Evolutionary conservation across 2,329 filamentous ascomycete species (phyloP), one percentile per base, ranked within the genome.

Genomic region (Ceratocystis cacaofunesta): DNA sequence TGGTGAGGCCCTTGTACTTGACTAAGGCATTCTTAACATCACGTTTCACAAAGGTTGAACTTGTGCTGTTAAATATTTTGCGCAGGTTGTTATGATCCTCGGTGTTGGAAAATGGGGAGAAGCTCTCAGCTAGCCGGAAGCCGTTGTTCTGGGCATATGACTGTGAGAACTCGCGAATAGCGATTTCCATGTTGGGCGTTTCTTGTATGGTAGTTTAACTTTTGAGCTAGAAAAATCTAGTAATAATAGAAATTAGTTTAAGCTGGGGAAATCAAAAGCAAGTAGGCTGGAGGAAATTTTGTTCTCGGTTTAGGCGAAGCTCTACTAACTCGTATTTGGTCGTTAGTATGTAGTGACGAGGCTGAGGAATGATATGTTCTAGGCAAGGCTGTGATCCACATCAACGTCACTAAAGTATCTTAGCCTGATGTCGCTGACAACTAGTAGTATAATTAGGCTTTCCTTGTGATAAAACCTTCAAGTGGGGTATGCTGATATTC

Each of bases 1-100:
- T 80, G 36, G 78, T 75, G 36, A 79, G 77, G 66, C 78, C 79
- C 30, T 80, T 80, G 70, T 80, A 84, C 69, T 86, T 84, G 66
- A 79, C 77, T 67, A 92, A 83, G 66, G 94, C 80, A 71, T 88
- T 85, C 66, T 86, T 85, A 64, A 96, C 79, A 70, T 94, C 88
- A 44, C 80, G 79, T 69, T 85, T 84, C 62, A 86, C 78, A 70
- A 83, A 84, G 69, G 84, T 80, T 60, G 80, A 75, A 72, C 88
- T 90, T 58, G 88, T 87, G 70, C 84, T 85, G 70, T 85, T 83
- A 76, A 85, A 86, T 70, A 96, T 87, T 52, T 81, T 81, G 71
- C 82, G 81, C 55, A 96, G 77, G 66, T 85, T 84, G 66, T 84
- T 79, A 48, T 86, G 82, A 67, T 90, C 79, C 60, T 81, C 76